Base-by-base conservation (phyloP, 139 green algal genomes). In the Pseudopediastrum boryanum region DNA sequence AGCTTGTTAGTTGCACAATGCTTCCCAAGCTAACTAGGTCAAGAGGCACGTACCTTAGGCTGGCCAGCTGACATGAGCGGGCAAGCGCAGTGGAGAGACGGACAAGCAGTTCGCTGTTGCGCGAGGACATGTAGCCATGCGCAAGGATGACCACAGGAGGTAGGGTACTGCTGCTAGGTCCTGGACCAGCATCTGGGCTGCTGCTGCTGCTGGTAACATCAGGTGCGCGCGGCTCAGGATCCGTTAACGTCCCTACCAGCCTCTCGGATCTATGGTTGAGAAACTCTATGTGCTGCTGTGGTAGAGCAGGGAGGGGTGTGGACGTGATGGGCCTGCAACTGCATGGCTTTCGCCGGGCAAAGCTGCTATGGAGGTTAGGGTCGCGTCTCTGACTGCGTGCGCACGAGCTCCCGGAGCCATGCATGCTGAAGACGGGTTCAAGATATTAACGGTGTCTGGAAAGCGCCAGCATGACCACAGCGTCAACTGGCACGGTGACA, bases 41-140 rank as follows among this genome's bases (percentile, higher is more conserved):
- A 58, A 16, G 19, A 58, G 48, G 19, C 16, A 21, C 48, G 21
- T 21, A 58, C 48, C 16, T 21, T 8, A 78, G 38, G 23, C 52
- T 78, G 21, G 52, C 35, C 54, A 78, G 71, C 39, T 56, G 23
- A 27, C 71, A 78, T 6, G n/a, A 52, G 1, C 48, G 54, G 21
- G 36, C 61, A 19, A 81, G 29, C 9, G 74, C 74, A 46, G 61
- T 74, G 0, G 74, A 35, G 44, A 81, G 29, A 8, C 74, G 61
- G 35, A 81, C 44, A 62, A 81, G 36, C 44, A 81, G 74, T 48
- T 81, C 74, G 16, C 61, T 74, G 62, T 81, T 65, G 19, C 74
- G 44, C 9, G 4, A 29, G 3, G 43, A 66, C 74, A 81, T 81
- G 74, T 81, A 81, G 46, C 74, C 74, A 43, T 81, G 74, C 19